Percentiles rank a stretch among this genome's conserved stretches.
phyloP scores from a whole-genome alignment of 176 grass and related monocot genomes.

The Guadua angustifolia region DNA sequence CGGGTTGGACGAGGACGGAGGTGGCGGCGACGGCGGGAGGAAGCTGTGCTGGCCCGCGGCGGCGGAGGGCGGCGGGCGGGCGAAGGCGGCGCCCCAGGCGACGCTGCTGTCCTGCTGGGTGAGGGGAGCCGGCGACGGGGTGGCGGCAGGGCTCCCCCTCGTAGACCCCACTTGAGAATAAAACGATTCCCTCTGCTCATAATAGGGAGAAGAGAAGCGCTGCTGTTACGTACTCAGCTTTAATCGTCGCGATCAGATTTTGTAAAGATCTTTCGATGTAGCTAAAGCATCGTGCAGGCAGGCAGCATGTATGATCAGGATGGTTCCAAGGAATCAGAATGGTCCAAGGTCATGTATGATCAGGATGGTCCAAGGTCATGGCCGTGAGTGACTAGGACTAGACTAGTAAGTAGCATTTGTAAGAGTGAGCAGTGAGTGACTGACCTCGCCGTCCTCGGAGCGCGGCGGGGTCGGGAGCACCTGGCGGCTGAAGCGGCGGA shows the following conservation, averaged over 20 bases:
- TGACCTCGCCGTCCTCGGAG: constrained; percentile 47
- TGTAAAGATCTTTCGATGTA: too few relatives aligned
- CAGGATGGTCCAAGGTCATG: not conserved
- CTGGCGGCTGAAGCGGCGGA: constrained; percentile 56
- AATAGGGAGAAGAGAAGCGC: too few relatives aligned
- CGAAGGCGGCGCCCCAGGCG: constrained; percentile 41
- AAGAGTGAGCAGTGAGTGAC: not conserved
- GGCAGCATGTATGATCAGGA: too few relatives aligned
- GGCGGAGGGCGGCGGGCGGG: not conserved
- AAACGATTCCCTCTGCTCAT: constrained; percentile 58
- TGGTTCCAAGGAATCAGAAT: too few relatives aligned
- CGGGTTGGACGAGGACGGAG: constrained; percentile 55
- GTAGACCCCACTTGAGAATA: constrained; percentile 48
- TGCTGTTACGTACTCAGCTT: not conserved
- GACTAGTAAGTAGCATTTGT: not conserved
- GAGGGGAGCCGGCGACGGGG: constrained; percentile 49
- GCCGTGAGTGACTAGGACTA: not conserved
- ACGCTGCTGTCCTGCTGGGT: constrained; percentile 40
- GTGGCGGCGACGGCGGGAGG: constrained; percentile 42
- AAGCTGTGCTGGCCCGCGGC: constrained; percentile 49
- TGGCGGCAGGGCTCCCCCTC: constrained; percentile 49
- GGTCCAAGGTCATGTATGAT: not conserved
- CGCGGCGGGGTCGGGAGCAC: constrained; percentile 56
- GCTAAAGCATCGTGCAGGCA: too few relatives aligned
- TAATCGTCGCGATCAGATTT: not conserved